Percentiles rank a stretch among this genome's conserved stretches.
These are phyloP conservation scores for Hypoxylon fuscum DNA, from an alignment of 495 filamentous ascomycete species.

Conservation along the genomic window DNA sequence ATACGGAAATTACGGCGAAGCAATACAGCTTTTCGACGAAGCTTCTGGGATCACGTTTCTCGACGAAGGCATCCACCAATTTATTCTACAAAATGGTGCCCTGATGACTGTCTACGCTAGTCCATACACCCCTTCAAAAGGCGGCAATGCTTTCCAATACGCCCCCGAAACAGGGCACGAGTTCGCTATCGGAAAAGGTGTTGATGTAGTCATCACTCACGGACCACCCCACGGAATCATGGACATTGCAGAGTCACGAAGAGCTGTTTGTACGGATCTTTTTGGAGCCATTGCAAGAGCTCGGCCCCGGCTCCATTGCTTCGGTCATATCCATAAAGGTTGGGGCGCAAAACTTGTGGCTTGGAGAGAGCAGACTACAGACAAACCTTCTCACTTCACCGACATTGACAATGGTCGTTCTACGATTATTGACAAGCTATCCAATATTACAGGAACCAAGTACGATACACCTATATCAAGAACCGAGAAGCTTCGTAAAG, in stretches of 20 bases:
- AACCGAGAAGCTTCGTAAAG: too few species aligned
- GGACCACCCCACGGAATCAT: slow-evolving; percentile 71
- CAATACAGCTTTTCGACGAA: too few species aligned
- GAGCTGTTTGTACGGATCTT: slow-evolving; percentile 66
- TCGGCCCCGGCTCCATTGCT: slow-evolving; percentile 70
- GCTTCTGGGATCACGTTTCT: slow-evolving; percentile 48
- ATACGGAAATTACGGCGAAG: too few species aligned
- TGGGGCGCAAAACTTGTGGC: slow-evolving; percentile 71
- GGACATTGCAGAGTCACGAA: slow-evolving; percentile 52
- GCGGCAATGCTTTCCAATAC: slow-evolving; percentile 72
- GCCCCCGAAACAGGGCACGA: slow-evolving; percentile 55
- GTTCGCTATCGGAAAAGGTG: slow-evolving; percentile 56
- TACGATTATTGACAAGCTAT: too few species aligned
- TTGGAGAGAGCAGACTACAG: slow-evolving; percentile 57
- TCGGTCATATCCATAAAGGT: slow-evolving; percentile 79
- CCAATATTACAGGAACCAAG: too few species aligned
- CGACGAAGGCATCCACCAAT: slow-evolving; percentile 69
- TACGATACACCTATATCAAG: too few species aligned
- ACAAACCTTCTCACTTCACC: slow-evolving; percentile 47
- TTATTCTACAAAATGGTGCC: slow-evolving; percentile 66
- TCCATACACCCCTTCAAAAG: slow-evolving; percentile 70
- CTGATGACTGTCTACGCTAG: slow-evolving; percentile 72
- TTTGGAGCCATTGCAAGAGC: slow-evolving; percentile 64
- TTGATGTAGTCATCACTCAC: slow-evolving; percentile 79
- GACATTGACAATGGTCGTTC: too few species aligned